phyloP scores from a whole-genome alignment of 2,329 filamentous ascomycete species.

The Colletotrichum kahawae region DNA sequence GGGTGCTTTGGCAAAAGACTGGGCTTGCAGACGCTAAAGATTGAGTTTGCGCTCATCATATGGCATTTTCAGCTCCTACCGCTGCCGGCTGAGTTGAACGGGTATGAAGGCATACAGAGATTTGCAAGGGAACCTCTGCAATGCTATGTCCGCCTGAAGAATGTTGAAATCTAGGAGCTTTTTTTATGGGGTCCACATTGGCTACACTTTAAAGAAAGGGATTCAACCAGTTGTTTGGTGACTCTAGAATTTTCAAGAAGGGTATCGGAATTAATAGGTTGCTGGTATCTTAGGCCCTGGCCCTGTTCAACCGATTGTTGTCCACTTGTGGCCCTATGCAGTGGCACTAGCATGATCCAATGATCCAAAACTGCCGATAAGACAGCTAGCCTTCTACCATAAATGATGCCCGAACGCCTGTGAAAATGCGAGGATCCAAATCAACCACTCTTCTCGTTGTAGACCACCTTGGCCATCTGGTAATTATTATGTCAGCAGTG shows the following conservation, averaged over 20 bases:
- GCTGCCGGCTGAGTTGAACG: not conserved
- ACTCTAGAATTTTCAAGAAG: not conserved
- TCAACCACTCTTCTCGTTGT: not conserved
- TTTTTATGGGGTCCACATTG: not conserved
- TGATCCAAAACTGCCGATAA: not conserved
- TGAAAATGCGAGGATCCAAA: not conserved
- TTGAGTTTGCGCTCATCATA: constrained; percentile 36
- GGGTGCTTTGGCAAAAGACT: constrained; percentile 42
- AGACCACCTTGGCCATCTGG: not conserved
- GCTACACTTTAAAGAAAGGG: not conserved
- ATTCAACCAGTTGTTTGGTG: not conserved
- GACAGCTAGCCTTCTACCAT: not conserved
- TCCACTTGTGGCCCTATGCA: not conserved
- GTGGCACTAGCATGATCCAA: not conserved
- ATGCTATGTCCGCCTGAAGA: not conserved
- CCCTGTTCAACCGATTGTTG: not conserved
- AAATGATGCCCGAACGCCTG: not conserved
- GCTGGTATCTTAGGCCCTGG: not conserved
- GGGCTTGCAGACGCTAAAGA: constrained; percentile 37
- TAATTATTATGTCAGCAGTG: not conserved
- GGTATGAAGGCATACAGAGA: not conserved
- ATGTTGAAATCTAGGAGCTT: not conserved
- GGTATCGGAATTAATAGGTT: not conserved
- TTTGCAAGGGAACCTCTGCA: not conserved
- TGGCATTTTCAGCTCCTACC: constrained; percentile 40